Conservation (phyloP, 1,284 basidiomycete genomes). For the Heliocybe sulcata region DNA sequence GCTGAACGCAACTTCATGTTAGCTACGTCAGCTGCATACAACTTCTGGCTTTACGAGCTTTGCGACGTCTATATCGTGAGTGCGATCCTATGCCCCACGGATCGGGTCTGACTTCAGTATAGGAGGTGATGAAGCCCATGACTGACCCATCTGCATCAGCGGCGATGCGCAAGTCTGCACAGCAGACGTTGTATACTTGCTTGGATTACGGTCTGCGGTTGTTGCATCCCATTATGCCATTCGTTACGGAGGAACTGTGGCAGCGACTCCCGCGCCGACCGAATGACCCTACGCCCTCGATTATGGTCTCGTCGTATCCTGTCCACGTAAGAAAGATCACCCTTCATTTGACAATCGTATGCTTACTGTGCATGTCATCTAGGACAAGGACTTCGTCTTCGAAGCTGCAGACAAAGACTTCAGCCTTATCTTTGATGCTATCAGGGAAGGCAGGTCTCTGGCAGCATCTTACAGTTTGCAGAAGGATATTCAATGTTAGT, state of each 20-base stretch:
- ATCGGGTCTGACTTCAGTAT: slow-evolving; percentile 6
- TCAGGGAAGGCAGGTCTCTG: slow-evolving; percentile 80
- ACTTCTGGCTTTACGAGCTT: slow-evolving; percentile 98
- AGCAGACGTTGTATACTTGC: slow-evolving; percentile 95
- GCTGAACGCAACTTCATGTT: slow-evolving; percentile 88
- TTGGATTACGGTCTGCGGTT: slow-evolving; percentile 87
- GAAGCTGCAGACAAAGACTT: slow-evolving; percentile 79
- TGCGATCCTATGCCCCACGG: slow-evolving; percentile 8
- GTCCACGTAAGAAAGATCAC: slow-evolving; percentile 46
- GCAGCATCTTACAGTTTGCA: slow-evolving; percentile 91
- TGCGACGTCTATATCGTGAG: slow-evolving; percentile 97
- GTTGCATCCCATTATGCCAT: slow-evolving; percentile 99
- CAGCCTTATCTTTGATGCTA: slow-evolving; percentile 78
- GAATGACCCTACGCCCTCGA: slow-evolving; percentile 77
- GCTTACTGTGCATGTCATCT: not conserved
- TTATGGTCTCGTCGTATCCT: slow-evolving; percentile 88
- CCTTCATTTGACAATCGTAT: not conserved
- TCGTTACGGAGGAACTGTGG: slow-evolving; percentile 98
- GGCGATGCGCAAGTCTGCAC: slow-evolving; percentile 71
- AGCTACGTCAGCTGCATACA: slow-evolving; percentile 81
- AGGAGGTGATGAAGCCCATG: slow-evolving; percentile 98
- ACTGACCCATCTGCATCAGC: slow-evolving; percentile 70
- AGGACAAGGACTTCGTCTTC: slow-evolving; percentile 65
- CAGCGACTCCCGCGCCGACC: slow-evolving; percentile 87
- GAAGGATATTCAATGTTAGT: slow-evolving; percentile 77